Conservation (phyloP, 2,329 filamentous ascomycete species). For the Pseudocercospora musae region DNA sequence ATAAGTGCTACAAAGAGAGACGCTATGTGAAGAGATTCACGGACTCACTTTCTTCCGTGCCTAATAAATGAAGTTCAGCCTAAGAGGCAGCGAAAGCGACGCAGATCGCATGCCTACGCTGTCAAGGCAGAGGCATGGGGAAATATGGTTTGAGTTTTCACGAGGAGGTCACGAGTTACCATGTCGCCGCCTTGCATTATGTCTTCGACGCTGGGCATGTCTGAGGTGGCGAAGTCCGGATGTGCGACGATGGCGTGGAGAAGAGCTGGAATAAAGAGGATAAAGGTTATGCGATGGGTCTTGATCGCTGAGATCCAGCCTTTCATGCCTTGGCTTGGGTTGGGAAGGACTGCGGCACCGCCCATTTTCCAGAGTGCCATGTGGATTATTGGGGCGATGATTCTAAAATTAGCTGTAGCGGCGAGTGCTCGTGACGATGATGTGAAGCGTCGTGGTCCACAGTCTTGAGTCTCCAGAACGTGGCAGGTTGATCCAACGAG, state of each 20-base stretch:
- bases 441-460: constrained; percentile 2
- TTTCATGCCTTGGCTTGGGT: constrained; percentile 7
- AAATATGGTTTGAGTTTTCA: constrained; percentile 10
- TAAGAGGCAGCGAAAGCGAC: no score
- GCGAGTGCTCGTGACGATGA: not conserved
- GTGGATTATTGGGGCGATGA: constrained; percentile 15
- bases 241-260: constrained; percentile 14
- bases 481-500: constrained; percentile 5
- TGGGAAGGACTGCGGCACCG: constrained; percentile 17
- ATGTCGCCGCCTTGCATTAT: constrained; percentile 17
- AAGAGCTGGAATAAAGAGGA: constrained; percentile 18
- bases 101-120: no score
- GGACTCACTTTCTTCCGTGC: no score
- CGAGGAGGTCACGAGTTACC: constrained; percentile 15
- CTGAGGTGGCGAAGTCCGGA: not conserved
- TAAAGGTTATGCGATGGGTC: constrained; percentile 12
- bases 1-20: no score
- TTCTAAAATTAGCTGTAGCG: constrained; percentile 20
- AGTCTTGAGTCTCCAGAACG: not conserved
- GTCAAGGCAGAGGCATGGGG: constrained; percentile 4
- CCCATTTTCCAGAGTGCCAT: constrained; percentile 15
- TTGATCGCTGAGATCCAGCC: constrained; percentile 13
- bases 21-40: no score
- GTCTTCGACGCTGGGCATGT: constrained; percentile 5
- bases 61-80: no score